Evolutionary conservation across 192 early-diverging fungal species (phyloP), one percentile per base, ranked within the genome.

Genomic region (Podila verticillata): DNA sequence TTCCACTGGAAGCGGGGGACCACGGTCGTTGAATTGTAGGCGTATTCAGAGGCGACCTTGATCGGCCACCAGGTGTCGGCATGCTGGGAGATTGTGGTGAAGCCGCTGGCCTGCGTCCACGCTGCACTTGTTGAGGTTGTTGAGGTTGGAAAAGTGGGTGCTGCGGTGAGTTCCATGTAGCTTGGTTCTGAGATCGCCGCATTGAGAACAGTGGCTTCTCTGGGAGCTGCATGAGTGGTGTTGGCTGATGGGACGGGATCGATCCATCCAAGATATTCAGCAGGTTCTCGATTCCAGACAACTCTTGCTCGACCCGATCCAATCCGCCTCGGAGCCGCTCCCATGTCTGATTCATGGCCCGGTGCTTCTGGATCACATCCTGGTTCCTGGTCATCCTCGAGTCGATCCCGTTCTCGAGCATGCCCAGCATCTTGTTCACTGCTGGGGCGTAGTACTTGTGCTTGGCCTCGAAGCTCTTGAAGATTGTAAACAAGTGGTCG

Each of bases 401-500:
- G 28, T 86, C 82, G 66, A 90, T 88, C 19, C 83, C 85, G 54
- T 80, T 84, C 31, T 84, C 84, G 30, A 90, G 71, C 82, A 84
- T 87, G 12, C 74, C 78, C 20, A 90, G 70, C 87, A 90, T 87
- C 63, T 85, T 85, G 66, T 74, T 83, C 48, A 90, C 83, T 4
- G 86, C 78, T 19, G 87, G 87, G 3, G 83, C 77, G 61, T 85
- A 90, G 65, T 88, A 87, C 56, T 88, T 88, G 68, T 85, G 80
- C 69, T 87, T 88, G 10, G 82, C 75, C 32, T 90, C 89, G 59
- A 90, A 90, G 22, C 78, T 84, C 68, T 90, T 90, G 69, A 83
- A 85, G 31, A 85, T 77, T 12, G 83, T 82, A 32, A 83, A 84
- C 28, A 86, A 82, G 32, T 87, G 84, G 30, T 83, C 84, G 26